Evolutionary conservation across 768 basidiomycete genomes (phyloP), one percentile per base, ranked within the genome.

Genomic region (Trametes meyenii): DNA sequence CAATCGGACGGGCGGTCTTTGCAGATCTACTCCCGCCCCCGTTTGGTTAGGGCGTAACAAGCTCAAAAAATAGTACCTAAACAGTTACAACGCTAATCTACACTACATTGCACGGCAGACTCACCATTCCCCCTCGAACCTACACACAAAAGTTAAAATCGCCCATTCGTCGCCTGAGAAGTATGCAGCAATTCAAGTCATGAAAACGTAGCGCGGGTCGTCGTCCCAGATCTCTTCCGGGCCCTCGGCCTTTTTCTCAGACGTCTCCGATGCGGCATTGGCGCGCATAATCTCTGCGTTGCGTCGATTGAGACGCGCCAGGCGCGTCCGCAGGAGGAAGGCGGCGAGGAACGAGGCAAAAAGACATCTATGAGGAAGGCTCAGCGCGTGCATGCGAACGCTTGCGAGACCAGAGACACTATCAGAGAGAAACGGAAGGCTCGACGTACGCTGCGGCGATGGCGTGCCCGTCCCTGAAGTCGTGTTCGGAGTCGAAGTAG

Each of bases 121-220:
- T n/a, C n/a, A n/a, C n/a, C n/a, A 33, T 33, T 33, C 8, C 29
- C 8, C 8, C 29, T 33, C 8, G 4, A 33, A 33, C 29, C 3
- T 33, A 33, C 8, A 8, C 29, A 33, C 8, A 33, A 3, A 33
- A 3, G 8, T 3, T 8, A 33, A 33, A 33, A 33, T 33, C 29
- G 8, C 29, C 29, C 29, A 33, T 33, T 33, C 29, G 8, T 8
- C 29, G 8, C 8, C 3, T 33, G 4, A 33, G 8, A 33, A 33
- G n/a, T n/a, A 33, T 8, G 29, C 4, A 33, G 29, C 3, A 3
- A 11, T 11, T 51, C 45, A 71, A 17, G 81, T 82, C 80, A 82
- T 82, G 67, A 83, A 85, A 35, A 80, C 75, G 69, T 81, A 84
- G 56, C 81, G 77, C n/a, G 78, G 77, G 64, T 84, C 83, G 33